Evolutionary conservation across 306 rosid genomes (phyloP), one percentile per base, ranked within the genome.

Genomic region (Casuarina cunninghamiana): DNA sequence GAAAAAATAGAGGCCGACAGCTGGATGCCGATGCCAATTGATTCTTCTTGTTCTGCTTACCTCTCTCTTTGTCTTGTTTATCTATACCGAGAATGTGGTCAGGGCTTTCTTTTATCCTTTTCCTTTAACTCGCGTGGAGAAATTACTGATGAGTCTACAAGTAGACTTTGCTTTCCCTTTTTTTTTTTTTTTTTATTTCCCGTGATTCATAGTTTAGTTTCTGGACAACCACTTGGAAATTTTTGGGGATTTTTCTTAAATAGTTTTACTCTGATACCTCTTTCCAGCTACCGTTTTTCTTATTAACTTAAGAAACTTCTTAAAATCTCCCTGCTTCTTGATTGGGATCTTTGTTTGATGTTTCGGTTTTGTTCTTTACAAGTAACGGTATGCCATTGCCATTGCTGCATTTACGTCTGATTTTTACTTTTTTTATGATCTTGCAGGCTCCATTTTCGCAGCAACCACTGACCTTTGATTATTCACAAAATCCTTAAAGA

Each of bases 381-480:
- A 66, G 12, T 43, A 38, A 41, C 8, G 41, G 32, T 66, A 45
- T 66, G 26, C 60, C 69, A 3, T 11, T 11, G 53, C 53, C 45
- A 32, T 65, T 26, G 58, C 21, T 58, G 10, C 43, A 60, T 68
- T 49, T 35, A 61, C 42, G 72, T 77, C 61, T 80, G 35, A 73
- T 37, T 38, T 37, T 38, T n/a, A 12, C 62, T 15, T 45, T 44
- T 13, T 63, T 69, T 51, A 72, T 26, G 32, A 74, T 16, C 60
- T 77, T 86, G 88, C 91, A 94, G 97, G 93, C 88, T 87, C 98
- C 98, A 77, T 90, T 91, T 82, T 89, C 91, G 77, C 97, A 91
- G 88, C 97, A 91, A 78, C 91, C 97, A 5, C 79, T 94, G 86
- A 91, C 94, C 85, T 91, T 90, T 84, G 97, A 93, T 82, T 84